Percentiles rank a stretch among this genome's conserved stretches.
phyloP scores from a whole-genome alignment of 805 yeast species.

The Sugiyamaella floridensis region DNA sequence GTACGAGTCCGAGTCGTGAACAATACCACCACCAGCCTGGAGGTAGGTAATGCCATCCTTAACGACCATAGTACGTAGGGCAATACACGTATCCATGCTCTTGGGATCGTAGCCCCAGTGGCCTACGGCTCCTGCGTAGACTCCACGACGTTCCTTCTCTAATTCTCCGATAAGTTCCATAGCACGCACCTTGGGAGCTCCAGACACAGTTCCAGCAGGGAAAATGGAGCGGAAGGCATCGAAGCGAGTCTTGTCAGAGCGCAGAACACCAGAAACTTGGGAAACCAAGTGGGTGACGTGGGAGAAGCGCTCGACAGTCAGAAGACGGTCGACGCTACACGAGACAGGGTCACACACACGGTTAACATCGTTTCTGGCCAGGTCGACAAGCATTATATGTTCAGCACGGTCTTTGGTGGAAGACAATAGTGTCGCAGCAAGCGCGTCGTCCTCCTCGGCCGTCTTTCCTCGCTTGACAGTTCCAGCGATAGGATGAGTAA shows the following conservation, averaged over 20 bases:
- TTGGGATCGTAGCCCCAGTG: conserved; percentile 95
- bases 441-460: conserved; percentile 79
- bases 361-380: conserved; percentile 94
- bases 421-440: conserved; percentile 65
- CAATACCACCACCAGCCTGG: conserved; percentile 99
- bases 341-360: conserved; percentile 85
- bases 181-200: conserved; percentile 96
- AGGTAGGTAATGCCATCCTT: conserved; percentile 85
- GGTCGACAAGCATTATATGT: conserved; percentile 96
- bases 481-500: conserved; percentile 98
- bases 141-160: conserved; percentile 89
- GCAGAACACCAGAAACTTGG: conserved; percentile 85
- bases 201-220: conserved; percentile 99
- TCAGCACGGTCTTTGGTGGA: conserved; percentile 93
- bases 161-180: conserved; percentile 90
- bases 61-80: conserved; percentile 92
- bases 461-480: conserved; percentile 89
- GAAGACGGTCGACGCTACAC: conserved; percentile 78
- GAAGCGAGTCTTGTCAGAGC: conserved; percentile 79
- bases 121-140: conserved; percentile 98
- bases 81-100: conserved; percentile 96
- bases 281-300: conserved; percentile 97
- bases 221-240: conserved; percentile 97
- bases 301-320: conserved; percentile 87
- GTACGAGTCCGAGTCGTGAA: conserved; percentile 86